A percentile compares a stretch with the other conserved stretches of the same genome.
phyloP scores from a whole-genome alignment of 768 basidiomycete species.

The Lyophyllum shimeji region DNA sequence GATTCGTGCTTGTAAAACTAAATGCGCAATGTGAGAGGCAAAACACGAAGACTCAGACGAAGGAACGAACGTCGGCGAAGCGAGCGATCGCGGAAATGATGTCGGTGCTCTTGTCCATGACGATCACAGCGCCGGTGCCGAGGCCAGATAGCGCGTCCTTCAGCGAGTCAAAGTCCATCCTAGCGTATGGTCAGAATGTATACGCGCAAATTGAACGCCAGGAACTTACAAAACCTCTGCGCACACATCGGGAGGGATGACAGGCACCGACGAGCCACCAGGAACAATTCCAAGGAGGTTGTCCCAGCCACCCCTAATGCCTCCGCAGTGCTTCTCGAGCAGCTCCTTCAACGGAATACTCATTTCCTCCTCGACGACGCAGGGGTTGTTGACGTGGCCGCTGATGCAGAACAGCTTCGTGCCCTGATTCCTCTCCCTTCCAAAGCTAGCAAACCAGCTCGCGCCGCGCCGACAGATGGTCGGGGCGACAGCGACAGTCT shows the following conservation, averaged over 20 bases:
- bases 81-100: constrained; percentile 93
- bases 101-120: constrained; percentile 98
- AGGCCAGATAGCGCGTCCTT: constrained; percentile 96
- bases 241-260: constrained; percentile 81
- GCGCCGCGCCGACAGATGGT: constrained; percentile 92
- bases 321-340: constrained; percentile 96
- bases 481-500: constrained; percentile 96
- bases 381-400: constrained; percentile 98
- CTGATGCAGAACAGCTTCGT: constrained; percentile 98
- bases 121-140: constrained; percentile 97
- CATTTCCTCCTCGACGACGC: constrained; percentile 99
- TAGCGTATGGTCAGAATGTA: constrained; percentile 25
- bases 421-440: constrained; percentile 88
- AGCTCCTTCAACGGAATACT: constrained; percentile 93
- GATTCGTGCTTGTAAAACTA: constrained; percentile 99
- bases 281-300: constrained; percentile 97
- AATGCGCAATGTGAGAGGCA: neutral
- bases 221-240: constrained; percentile 81
- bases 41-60: neutral
- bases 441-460: constrained; percentile 91
- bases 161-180: constrained; percentile 98
- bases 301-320: constrained; percentile 93
- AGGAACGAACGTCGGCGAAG: constrained; percentile 66
- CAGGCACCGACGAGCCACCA: constrained; percentile 92
- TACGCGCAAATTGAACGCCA: neutral